Base-by-base conservation (phyloP, 257 asterid genomes). In the Solanum sitiens region DNA sequence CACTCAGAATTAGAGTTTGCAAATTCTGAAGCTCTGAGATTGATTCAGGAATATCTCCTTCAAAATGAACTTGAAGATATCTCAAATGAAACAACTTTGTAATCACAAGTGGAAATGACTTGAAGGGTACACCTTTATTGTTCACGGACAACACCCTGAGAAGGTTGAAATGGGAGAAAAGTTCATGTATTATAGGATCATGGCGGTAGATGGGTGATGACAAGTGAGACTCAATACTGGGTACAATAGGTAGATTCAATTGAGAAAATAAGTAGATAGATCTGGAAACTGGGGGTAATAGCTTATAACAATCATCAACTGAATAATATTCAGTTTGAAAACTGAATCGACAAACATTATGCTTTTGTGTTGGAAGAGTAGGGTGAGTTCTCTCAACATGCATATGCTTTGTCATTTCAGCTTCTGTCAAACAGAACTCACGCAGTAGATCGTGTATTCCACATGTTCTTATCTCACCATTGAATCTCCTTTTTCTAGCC, bases 41-140 rank as follows among this genome's bases (percentile, higher is more conserved):
- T 30, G 75, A 68, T 30, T 68, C 12, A 68, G 23, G 75, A 27
- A 68, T 14, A 27, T 68, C 9, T 1, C 8, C 11, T 1, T 13
- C 0, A 68, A 30, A 7, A 12, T 3, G 18, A 30, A 27, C 4
- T 6, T 68, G 75, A 21, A 68, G 75, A 30, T 71, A 71, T 71
- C 77, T 7, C 77, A 71, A 71, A 8, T 71, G 42, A 32, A 32
- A 32, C 11, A 71, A 8, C 14, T 16, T 32, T 32, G 44, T 71
- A 32, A 32, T 71, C n/a, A 33, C 25, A 32, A 71, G 77, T 71
- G 77, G 77, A 8, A 32, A 71, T 71, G 77, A 25, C 9, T 6
- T 1, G 8, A 67, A 67, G 2, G 0, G 0, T 67, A 25, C 2
- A 13, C 2, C 1, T 27, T 0, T 14, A 68, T 30, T 27, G 23